A percentile compares a stretch with the other conserved stretches of the same genome.
Evolutionary conservation across 441 rosid genomes (phyloP).

Genomic region (Capsella rubella): DNA sequence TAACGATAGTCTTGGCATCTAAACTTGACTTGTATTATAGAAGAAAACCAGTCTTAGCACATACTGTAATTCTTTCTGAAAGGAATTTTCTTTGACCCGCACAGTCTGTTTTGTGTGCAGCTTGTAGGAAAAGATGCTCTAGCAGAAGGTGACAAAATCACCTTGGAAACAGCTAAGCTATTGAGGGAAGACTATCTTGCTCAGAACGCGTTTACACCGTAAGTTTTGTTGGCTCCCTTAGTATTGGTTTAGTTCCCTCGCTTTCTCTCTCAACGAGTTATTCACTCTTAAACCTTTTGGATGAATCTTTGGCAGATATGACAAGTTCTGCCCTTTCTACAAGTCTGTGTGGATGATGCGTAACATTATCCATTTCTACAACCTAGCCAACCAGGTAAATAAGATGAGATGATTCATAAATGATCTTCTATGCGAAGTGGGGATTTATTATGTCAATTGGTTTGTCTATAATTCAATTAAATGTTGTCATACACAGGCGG

Average conservation of each 20-base stretch:
- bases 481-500: slow-evolving; percentile 62
- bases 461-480: not conserved
- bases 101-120: slow-evolving; percentile 52
- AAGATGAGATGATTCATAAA: not conserved
- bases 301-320: slow-evolving; percentile 66
- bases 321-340: slow-evolving; percentile 98
- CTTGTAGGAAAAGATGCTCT: slow-evolving; percentile 99
- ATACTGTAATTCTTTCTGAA: not conserved
- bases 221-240: slow-evolving; percentile 46
- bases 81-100: slow-evolving; percentile 19
- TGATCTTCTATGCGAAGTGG: not conserved
- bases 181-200: slow-evolving; percentile 99
- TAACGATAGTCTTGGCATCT: not conserved
- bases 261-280: not conserved
- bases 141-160: slow-evolving; percentile 96
- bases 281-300: slow-evolving; percentile 21
- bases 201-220: slow-evolving; percentile 98
- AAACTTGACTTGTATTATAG: slow-evolving; percentile 11
- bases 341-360: slow-evolving; percentile 99
- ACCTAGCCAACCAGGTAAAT: slow-evolving; percentile 95
- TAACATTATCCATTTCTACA: slow-evolving; percentile 94
- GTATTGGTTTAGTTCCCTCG: not conserved
- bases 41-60: not conserved
- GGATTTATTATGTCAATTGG: not conserved
- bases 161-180: slow-evolving; percentile 95